Evolutionary conservation across 306 rosid species (phyloP), one percentile per base, ranked within the genome.

Genomic region (Erythrophleum fordii): DNA sequence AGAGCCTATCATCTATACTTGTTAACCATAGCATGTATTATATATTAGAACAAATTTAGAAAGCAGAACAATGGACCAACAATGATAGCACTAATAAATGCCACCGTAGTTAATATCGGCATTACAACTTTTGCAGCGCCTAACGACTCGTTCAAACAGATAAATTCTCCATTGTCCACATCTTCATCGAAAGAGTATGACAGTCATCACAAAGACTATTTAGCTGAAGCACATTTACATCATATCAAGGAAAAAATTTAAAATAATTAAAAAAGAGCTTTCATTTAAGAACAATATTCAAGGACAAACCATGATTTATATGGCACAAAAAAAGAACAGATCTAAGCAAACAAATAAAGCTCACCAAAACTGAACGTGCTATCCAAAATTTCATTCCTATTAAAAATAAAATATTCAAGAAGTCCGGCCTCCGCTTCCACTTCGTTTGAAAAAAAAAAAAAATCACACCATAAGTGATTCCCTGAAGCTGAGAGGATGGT

Each of bases 51-150:
- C 52, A 51, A 75, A 11, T 75, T 75, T 28, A 61, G 69, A 42
- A 28, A 69, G 46, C 46, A 64, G 68, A 69, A 78, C 44, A 85
- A 60, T 53, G 61, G 58, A 55, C 41, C 62, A 17, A 76, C 37
- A 69, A 60, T 20, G 69, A 48, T 65, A 81, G 45, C 45, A 41
- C 45, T 37, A 37, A 37, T 37, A 41, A 41, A 41, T 41, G 45
- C 12, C 11, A 7, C 12, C 45, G 6, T 41, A 7, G 45, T 41
- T 41, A 6, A 41, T 41, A 1, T 41, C 6, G 12, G 45, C 11
- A 41, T 9, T 41, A 4, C 17, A 58, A 11, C 66, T 39, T 77
- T 77, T 61, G 81, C 78, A 56, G 45, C 5, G 62, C 29, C 49
- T 49, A 70, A 66, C 71, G 1, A 28, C 1, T 58, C 48, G 59